Percentiles rank a stretch among this genome's conserved stretches.
Conservation (phyloP, 129 eudicot genomes). For the Flaveria brownii region DNA sequence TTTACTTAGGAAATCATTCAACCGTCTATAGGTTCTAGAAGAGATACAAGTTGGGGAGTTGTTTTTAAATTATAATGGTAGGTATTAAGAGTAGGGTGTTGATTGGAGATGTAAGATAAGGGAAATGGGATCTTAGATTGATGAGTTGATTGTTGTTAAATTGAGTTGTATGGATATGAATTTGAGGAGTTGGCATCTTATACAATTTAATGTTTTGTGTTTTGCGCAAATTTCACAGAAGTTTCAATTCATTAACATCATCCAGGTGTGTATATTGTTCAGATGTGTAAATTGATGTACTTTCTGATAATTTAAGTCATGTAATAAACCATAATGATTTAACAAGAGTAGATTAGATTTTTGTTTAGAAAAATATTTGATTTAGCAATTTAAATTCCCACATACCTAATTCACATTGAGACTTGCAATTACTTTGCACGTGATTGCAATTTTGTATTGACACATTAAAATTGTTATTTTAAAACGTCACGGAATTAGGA, state of each 20-base stretch:
- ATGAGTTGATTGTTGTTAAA: constrained; percentile 20
- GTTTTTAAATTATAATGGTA: constrained; percentile 21
- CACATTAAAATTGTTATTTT: too few species aligned
- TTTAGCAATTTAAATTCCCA: too few species aligned
- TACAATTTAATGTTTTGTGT: background rate
- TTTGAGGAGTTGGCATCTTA: constrained; percentile 26
- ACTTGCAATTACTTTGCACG: too few species aligned
- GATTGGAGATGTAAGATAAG: constrained; percentile 29
- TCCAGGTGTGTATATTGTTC: too few species aligned
- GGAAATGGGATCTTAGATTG: constrained; percentile 23
- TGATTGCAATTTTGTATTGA: too few species aligned
- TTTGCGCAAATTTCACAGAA: background rate
- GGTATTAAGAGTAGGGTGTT: constrained; percentile 30
- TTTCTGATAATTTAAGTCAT: too few species aligned
- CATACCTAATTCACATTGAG: too few species aligned
- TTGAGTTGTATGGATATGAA: constrained; percentile 16
- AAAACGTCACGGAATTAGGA: too few species aligned
- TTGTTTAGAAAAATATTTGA: too few species aligned
- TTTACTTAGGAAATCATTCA: constrained; percentile 30
- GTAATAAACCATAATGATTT: too few species aligned
- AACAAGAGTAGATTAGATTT: too few species aligned
- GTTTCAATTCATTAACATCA: background rate
- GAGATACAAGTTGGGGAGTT: constrained; percentile 18
- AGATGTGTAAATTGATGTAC: too few species aligned
- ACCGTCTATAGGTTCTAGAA: constrained; percentile 26